Conservation (phyloP, 306 rosid genomes). For the Urtica urens region DNA sequence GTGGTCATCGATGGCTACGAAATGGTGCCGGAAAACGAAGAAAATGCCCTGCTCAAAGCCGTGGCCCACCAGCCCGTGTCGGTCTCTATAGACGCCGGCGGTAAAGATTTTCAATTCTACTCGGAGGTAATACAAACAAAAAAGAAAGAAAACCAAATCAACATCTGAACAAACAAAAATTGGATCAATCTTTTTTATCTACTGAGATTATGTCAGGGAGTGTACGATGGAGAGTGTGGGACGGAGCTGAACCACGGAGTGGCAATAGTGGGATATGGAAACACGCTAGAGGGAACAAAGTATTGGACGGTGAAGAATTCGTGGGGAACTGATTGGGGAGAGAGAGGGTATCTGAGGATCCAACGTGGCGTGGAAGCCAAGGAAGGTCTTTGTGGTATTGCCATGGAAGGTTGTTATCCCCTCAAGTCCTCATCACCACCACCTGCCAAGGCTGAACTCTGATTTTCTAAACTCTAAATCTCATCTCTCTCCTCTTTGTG, state of each 20-base stretch:
- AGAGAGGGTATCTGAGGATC: constrained; percentile 19
- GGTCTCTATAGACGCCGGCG: constrained; percentile 32
- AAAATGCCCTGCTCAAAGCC: constrained; percentile 38
- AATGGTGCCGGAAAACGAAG: constrained; percentile 36
- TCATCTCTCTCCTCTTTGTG: neutral
- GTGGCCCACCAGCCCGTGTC: constrained; percentile 40
- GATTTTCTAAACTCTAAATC: neutral
- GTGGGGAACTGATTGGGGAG: constrained; percentile 23
- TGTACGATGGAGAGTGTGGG: constrained; percentile 18
- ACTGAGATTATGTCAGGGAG: constrained; percentile 11
- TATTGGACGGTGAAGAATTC: constrained; percentile 29
- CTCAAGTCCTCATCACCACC: constrained; percentile 10
- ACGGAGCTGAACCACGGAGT: constrained; percentile 30
- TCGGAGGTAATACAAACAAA: constrained; percentile 8
- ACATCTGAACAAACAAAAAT: neutral
- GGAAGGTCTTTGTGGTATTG: constrained; percentile 33
- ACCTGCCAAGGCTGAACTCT: constrained; percentile 12
- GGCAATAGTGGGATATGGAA: constrained; percentile 22
- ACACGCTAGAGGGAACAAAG: constrained; percentile 15
- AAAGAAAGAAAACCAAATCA: neutral
- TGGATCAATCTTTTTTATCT: neutral
- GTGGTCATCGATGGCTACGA: constrained; percentile 34
- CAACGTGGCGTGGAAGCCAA: constrained; percentile 14
- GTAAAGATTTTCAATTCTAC: constrained; percentile 39
- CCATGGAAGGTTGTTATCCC: constrained; percentile 26